phyloP scores from a whole-genome alignment of 768 basidiomycete genomes.

The Leccinum truebloodii region DNA sequence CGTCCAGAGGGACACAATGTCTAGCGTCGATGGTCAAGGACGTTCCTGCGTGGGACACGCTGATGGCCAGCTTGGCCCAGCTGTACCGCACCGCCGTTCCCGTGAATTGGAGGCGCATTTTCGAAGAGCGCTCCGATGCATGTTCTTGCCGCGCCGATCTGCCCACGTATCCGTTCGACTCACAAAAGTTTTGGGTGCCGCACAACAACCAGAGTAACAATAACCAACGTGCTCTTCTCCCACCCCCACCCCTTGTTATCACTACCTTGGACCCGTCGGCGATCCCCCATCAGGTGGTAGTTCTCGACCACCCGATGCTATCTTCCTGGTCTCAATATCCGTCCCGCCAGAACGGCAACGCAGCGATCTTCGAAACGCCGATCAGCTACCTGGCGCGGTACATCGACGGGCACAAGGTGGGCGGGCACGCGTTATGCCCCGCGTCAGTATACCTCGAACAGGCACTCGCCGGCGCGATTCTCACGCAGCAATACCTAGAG shows the following conservation, averaged over 20 bases:
- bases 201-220: constrained; percentile 39
- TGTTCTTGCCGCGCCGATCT: constrained; percentile 46
- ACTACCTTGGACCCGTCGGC: constrained; percentile 3
- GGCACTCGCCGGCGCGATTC: constrained; percentile 45
- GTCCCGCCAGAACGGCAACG: constrained; percentile 30
- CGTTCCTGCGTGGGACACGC: constrained; percentile 43
- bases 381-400: constrained; percentile 42
- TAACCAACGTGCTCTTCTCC: background rate
- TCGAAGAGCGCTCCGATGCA: constrained; percentile 41
- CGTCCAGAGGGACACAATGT: constrained; percentile 37
- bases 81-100: constrained; percentile 45
- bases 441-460: constrained; percentile 67
- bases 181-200: constrained; percentile 56
- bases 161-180: constrained; percentile 65
- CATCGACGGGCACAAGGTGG: constrained; percentile 61
- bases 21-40: constrained; percentile 53
- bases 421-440: constrained; percentile 57
- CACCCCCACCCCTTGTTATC: background rate
- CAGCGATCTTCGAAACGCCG: constrained; percentile 56
- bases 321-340: constrained; percentile 46
- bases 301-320: constrained; percentile 38
- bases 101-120: constrained; percentile 59
- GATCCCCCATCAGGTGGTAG: constrained; percentile 1
- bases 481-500: constrained; percentile 36
- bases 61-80: constrained; percentile 47